These are phyloP conservation scores for Gracilaria vermiculophylla DNA, from an alignment of 23 red algal genomes.

Conservation along the genomic window DNA sequence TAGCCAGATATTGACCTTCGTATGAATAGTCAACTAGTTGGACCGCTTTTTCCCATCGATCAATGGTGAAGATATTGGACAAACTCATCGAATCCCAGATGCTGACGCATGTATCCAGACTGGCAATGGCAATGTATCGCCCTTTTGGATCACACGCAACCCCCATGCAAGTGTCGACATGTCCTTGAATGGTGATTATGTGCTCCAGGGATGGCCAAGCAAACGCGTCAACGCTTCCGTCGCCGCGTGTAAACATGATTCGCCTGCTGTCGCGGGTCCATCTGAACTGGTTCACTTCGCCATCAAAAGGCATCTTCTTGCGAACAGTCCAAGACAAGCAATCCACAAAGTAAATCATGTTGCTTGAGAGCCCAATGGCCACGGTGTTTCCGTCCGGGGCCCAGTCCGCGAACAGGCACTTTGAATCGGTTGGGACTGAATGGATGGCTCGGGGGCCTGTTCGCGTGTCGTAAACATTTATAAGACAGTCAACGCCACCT, in stretches of 20 bases:
- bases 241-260: conserved; percentile 31
- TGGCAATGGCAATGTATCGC: conserved; percentile 39
- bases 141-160: conserved; percentile 63
- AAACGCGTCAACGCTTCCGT: conserved; percentile 44
- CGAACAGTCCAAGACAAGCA: conserved; percentile 34
- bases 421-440: conserved; percentile 26
- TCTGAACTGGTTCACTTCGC: conserved; percentile 49
- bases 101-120: conserved; percentile 50
- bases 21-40: conserved; percentile 40
- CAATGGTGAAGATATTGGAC: conserved; percentile 59
- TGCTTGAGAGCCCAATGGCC: conserved; percentile 19
- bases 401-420: conserved; percentile 54
- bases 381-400: conserved; percentile 51
- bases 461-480: conserved; percentile 40
- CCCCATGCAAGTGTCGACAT: conserved; percentile 27
- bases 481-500: conserved; percentile 29
- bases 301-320: conserved; percentile 43
- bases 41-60: conserved; percentile 50
- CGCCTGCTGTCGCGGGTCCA: conserved; percentile 36
- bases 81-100: conserved; percentile 62
- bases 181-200: conserved; percentile 40
- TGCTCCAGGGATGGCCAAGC: conserved; percentile 46
- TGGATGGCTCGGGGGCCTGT: conserved; percentile 3
- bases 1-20: conserved; percentile 43
- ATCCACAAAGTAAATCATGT: conserved; percentile 49